These are phyloP conservation scores for Paecilomyces niveus DNA, from an alignment of 2,329 filamentous ascomycete species.

Conservation along the genomic window DNA sequence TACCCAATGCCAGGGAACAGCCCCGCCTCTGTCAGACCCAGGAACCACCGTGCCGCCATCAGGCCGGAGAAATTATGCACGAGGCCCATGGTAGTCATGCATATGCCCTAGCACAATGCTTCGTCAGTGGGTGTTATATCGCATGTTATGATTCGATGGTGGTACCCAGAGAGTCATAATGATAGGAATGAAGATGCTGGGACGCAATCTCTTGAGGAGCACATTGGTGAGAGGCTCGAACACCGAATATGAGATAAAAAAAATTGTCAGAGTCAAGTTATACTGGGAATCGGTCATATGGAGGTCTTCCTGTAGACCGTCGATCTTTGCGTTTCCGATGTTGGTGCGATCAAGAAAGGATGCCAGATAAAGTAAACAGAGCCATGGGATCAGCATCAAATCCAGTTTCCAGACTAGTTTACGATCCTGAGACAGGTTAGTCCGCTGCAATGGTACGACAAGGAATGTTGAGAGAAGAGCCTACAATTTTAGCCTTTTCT, in stretches of 20 bases:
- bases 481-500: conserved; percentile 55
- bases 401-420: conserved; percentile 39
- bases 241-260: conserved; percentile 77
- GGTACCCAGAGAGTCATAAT: conserved; percentile 62
- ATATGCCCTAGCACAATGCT: conserved; percentile 29
- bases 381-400: conserved; percentile 39
- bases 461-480: conserved; percentile 12
- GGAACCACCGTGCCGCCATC: conserved; percentile 42
- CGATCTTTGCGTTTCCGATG: conserved; percentile 64
- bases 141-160: conserved; percentile 24
- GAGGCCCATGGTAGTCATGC: conserved; percentile 40
- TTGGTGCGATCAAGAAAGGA: conserved; percentile 54
- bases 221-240: conserved; percentile 72
- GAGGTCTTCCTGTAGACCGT: conserved; percentile 53
- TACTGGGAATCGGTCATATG: conserved; percentile 59
- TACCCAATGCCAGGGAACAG: conserved; percentile 68
- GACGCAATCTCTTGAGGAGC: conserved; percentile 66
- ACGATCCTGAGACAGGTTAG: conserved; percentile 30
- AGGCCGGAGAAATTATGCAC: conserved; percentile 41
- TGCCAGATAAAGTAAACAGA: conserved; percentile 39
- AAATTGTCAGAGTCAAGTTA: conserved; percentile 70
- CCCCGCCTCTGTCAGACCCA: conserved; percentile 38
- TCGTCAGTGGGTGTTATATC: conserved; percentile 30
- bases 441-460: not conserved
- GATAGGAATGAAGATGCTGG: conserved; percentile 70